Conservation (phyloP, 768 basidiomycete genomes). For the Tricholoma terreum region DNA sequence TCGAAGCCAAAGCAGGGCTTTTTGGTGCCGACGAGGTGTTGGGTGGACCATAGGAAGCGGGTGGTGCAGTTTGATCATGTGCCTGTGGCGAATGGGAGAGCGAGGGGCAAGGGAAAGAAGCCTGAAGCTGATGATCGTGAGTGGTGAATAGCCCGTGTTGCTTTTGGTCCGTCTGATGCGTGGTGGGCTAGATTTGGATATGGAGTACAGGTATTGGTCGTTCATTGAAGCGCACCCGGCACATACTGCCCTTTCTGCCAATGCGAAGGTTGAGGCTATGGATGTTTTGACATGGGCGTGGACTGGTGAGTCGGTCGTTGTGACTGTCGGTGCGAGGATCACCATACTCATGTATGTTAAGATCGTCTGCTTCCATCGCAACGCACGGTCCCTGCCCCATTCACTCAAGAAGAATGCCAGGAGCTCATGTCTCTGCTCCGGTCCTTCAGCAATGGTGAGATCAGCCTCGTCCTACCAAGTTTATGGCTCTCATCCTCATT, state of each 20-base stretch:
- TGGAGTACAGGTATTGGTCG: slow-evolving; percentile 79
- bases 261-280: slow-evolving; percentile 64
- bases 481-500: slow-evolving; percentile 1
- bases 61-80: slow-evolving; percentile 48
- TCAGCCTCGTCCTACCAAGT: background rate
- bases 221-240: slow-evolving; percentile 80
- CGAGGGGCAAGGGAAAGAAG: slow-evolving; percentile 21
- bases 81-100: slow-evolving; percentile 24
- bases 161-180: background rate
- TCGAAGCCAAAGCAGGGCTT: slow-evolving; percentile 13
- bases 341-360: slow-evolving; percentile 17
- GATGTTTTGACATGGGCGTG: slow-evolving; percentile 80
- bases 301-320: slow-evolving; percentile 46
- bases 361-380: slow-evolving; percentile 69
- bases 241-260: slow-evolving; percentile 54
- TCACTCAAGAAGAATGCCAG: slow-evolving; percentile 73
- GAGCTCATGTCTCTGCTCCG: slow-evolving; percentile 63
- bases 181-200: slow-evolving; percentile 53
- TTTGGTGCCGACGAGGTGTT: slow-evolving; percentile 42
- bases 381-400: slow-evolving; percentile 57
- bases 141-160: slow-evolving; percentile 18
- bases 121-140: slow-evolving; percentile 42
- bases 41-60: slow-evolving; percentile 65
- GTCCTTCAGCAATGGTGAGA: slow-evolving; percentile 30
- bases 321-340: background rate